Conservation (phyloP, 352 stramenopile genomes). For the Peronospora farinosa region DNA sequence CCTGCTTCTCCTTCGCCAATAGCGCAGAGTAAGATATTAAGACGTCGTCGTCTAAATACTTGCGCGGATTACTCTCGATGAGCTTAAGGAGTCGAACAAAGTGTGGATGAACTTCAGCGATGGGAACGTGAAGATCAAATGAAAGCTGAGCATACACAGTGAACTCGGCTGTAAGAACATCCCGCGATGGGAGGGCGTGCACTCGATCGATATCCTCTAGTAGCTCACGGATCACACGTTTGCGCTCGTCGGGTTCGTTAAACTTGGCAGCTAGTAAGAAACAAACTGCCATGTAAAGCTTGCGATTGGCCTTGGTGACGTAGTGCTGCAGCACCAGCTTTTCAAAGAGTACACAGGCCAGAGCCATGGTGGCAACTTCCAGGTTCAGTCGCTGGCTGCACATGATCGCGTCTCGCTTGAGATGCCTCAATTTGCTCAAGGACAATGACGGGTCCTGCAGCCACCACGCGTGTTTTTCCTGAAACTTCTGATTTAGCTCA, state of each 20-base stretch:
- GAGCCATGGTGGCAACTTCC: slow-evolving; percentile 90
- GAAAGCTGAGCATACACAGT: slow-evolving; percentile 86
- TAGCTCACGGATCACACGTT: slow-evolving; percentile 56
- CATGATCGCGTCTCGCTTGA: slow-evolving; percentile 87
- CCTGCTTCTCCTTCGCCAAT: slow-evolving; percentile 61
- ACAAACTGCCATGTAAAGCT: slow-evolving; percentile 94
- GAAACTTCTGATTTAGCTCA: slow-evolving; percentile 96
- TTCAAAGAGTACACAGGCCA: slow-evolving; percentile 96
- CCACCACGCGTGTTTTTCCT: slow-evolving; percentile 87
- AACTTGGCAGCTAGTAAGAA: slow-evolving; percentile 93
- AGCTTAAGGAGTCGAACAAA: slow-evolving; percentile 80
- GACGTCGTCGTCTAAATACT: slow-evolving; percentile 85
- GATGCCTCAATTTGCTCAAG: slow-evolving; percentile 94
- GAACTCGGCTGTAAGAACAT: slow-evolving; percentile 87
- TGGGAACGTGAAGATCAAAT: slow-evolving; percentile 81
- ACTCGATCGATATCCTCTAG: slow-evolving; percentile 73
- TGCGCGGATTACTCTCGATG: slow-evolving; percentile 84
- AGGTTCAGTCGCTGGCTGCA: slow-evolving; percentile 75
- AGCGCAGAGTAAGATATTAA: slow-evolving; percentile 71
- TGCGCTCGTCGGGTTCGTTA: slow-evolving; percentile 74
- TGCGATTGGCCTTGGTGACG: slow-evolving; percentile 93
- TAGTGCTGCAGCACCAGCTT: slow-evolving; percentile 92
- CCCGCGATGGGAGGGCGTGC: slow-evolving; percentile 69
- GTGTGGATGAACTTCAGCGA: slow-evolving; percentile 78
- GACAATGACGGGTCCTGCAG: slow-evolving; percentile 87